Conservation (phyloP, 176 grass and related monocot species). For the Ensete ventricosum region DNA sequence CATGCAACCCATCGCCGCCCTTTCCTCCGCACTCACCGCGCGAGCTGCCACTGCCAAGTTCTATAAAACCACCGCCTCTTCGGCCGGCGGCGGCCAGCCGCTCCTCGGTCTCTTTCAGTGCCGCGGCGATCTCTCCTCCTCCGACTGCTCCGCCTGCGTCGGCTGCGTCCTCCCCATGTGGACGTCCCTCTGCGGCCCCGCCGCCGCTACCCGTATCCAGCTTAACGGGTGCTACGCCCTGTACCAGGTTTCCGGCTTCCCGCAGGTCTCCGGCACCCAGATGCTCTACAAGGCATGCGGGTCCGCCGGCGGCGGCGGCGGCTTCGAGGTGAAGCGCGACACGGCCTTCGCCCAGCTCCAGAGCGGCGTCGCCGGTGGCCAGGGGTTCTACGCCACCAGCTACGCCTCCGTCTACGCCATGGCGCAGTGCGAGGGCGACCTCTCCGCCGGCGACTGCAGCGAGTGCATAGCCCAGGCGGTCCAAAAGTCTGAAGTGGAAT, state of each 20-base stretch:
- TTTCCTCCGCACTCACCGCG: constrained; percentile 43
- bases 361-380: constrained; percentile 30
- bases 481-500: constrained; percentile 85
- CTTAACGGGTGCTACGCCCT: constrained; percentile 81
- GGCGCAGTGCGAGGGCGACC: constrained; percentile 95
- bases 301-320: constrained; percentile 25
- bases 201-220: constrained; percentile 75
- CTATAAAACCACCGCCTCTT: constrained; percentile 57
- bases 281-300: constrained; percentile 94
- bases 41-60: constrained; percentile 66
- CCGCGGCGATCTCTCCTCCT: constrained; percentile 62
- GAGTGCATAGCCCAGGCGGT: constrained; percentile 78
- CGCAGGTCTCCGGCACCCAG: constrained; percentile 87
- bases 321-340: constrained; percentile 68
- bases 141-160: constrained; percentile 76
- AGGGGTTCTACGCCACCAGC: constrained; percentile 68
- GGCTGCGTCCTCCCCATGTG: constrained; percentile 54
- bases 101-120: constrained; percentile 95
- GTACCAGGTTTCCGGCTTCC: constrained; percentile 78
- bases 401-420: constrained; percentile 83
- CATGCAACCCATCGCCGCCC: constrained; percentile 25
- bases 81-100: constrained; percentile 15
- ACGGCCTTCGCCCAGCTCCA: constrained; percentile 74
- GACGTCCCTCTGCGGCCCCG: constrained; percentile 40
- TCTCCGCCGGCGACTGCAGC: constrained; percentile 60